A percentile compares a stretch with the other conserved stretches of the same genome.
Conservation (phyloP, 1,284 basidiomycete species). For the Fomitopsis pinicola region DNA sequence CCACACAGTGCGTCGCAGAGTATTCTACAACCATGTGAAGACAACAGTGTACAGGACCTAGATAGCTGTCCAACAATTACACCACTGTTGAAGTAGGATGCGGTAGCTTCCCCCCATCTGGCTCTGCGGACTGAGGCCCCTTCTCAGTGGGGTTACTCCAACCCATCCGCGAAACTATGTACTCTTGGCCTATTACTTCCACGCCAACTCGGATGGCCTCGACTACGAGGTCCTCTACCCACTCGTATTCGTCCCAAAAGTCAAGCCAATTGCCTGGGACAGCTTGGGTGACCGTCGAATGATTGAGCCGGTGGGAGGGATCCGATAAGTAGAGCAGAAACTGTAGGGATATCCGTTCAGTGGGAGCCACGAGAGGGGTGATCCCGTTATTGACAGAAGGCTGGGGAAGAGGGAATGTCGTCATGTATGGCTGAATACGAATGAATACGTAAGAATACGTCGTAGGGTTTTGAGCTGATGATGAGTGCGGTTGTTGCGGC, state of each 20-base stretch:
- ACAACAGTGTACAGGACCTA: no score
- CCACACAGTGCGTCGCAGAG: no score
- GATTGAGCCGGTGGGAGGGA: constrained; percentile 72
- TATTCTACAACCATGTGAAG: no score
- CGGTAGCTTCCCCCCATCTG: constrained; percentile 17
- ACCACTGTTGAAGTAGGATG: not conserved
- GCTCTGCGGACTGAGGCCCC: constrained; percentile 1
- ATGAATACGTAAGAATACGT: constrained; percentile 91
- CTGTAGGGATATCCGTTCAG: constrained; percentile 58
- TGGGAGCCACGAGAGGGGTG: constrained; percentile 19
- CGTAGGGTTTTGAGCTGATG: constrained; percentile 63
- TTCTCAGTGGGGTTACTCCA: constrained; percentile 42
- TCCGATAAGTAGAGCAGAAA: constrained; percentile 85
- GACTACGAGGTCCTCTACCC: constrained; percentile 92
- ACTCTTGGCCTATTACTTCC: constrained; percentile 87
- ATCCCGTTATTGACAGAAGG: constrained; percentile 11
- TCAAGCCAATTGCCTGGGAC: constrained; percentile 81
- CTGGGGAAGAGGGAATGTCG: constrained; percentile 44
- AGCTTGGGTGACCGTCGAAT: constrained; percentile 77
- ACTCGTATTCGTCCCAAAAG: constrained; percentile 88
- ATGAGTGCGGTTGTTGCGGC: constrained; percentile 32
- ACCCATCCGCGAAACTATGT: constrained; percentile 77
- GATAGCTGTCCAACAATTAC: no score
- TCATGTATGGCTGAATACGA: constrained; percentile 86
- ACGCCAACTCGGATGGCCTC: constrained; percentile 79